Conservation (phyloP, 495 filamentous ascomycete genomes). For the Penicillium silybi region DNA sequence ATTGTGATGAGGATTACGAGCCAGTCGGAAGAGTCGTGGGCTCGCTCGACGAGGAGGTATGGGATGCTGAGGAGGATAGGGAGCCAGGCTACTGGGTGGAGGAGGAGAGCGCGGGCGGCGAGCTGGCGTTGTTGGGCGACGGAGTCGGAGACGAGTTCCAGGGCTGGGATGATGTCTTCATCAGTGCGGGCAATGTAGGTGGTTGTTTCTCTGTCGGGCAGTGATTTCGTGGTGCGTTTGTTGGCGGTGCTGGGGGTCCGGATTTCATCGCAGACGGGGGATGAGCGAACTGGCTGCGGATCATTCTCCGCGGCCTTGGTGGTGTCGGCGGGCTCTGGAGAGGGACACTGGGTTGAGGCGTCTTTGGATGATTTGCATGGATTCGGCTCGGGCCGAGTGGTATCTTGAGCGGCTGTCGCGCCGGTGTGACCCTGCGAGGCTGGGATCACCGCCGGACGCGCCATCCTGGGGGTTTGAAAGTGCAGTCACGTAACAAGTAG, state of each 20-base stretch:
- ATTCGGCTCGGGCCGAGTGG: neutral
- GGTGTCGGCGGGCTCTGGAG: neutral
- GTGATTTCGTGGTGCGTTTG: neutral
- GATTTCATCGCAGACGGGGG: neutral
- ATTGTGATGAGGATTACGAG: slow-evolving; percentile 24
- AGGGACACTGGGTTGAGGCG: neutral
- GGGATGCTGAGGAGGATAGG: slow-evolving; percentile 32
- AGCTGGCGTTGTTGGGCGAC: slow-evolving; percentile 61
- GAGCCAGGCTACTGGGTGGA: slow-evolving; percentile 44
- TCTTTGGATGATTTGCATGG: neutral
- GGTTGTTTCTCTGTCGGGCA: neutral
- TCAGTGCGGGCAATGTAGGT: slow-evolving; percentile 21
- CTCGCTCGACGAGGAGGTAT: slow-evolving; percentile 29
- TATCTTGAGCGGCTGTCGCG: neutral
- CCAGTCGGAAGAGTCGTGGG: slow-evolving; percentile 32
- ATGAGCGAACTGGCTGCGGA: too few relatives aligned
- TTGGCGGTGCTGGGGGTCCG: neutral
- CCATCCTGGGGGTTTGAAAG: neutral
- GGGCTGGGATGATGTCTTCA: slow-evolving; percentile 38
- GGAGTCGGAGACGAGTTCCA: slow-evolving; percentile 53
- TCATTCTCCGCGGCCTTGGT: neutral
- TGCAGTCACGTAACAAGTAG: neutral
- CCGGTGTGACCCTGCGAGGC: neutral
- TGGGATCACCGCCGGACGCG: neutral
- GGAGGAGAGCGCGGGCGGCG: slow-evolving; percentile 49